phyloP scores from a whole-genome alignment of 306 rosid genomes.

The Quercus parvula region DNA sequence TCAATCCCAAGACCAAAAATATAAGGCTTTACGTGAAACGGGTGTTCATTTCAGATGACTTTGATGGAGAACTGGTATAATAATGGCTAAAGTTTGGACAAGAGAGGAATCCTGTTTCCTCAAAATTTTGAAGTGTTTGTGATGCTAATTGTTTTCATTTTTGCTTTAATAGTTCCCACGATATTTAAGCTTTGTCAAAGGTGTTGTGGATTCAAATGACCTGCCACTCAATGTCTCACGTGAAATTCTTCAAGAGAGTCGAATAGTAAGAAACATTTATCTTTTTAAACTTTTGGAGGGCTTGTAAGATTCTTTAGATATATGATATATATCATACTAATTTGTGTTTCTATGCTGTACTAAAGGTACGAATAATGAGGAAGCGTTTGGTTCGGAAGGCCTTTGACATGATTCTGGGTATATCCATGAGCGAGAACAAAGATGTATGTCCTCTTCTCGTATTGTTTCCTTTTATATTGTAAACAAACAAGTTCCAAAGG shows the following conservation, averaged over 20 bases:
- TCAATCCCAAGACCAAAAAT: conserved; percentile 91
- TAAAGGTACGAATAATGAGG: conserved; percentile 95
- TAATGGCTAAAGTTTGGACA: not conserved
- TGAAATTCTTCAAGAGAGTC: conserved; percentile 98
- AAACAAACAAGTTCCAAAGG: not conserved
- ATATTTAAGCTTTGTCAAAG: conserved; percentile 90
- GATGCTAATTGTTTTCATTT: conserved; percentile 14
- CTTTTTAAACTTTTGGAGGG: conserved; percentile 4
- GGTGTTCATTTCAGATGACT: conserved; percentile 96
- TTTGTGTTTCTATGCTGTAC: conserved; percentile 14
- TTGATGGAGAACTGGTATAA: conserved; percentile 95
- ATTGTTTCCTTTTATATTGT: not conserved
- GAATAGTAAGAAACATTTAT: conserved; percentile 54
- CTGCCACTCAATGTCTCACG: conserved; percentile 99
- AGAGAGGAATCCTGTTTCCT: not conserved
- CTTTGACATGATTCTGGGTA: conserved; percentile 94
- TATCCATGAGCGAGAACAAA: conserved; percentile 87
- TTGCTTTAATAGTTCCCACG: conserved; percentile 73
- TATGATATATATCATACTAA: conserved; percentile 2
- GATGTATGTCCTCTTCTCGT: conserved; percentile 49
- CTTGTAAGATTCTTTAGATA: not conserved
- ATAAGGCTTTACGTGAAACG: conserved; percentile 91
- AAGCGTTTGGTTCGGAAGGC: conserved; percentile 92
- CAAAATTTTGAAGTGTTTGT: conserved; percentile 1
- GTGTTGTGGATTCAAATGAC: conserved; percentile 94